Conservation (phyloP, 345 rosid species). For the Hibiscus mutabilis region DNA sequence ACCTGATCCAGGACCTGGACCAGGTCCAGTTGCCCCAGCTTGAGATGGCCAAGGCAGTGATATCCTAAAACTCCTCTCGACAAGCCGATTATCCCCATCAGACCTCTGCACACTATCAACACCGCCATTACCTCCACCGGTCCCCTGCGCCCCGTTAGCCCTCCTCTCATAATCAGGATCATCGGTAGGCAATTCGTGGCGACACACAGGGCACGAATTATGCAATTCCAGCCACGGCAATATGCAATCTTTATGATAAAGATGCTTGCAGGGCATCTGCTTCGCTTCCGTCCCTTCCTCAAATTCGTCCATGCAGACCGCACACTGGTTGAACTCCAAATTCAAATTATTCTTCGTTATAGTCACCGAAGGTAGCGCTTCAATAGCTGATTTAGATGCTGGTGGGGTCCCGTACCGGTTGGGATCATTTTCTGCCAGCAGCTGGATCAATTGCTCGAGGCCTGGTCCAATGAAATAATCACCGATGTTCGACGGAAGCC, state of each 20-base stretch:
- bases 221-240: constrained; percentile 63
- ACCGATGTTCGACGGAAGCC: constrained; percentile 35
- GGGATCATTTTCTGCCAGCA: constrained; percentile 61
- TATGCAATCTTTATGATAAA: constrained; percentile 57
- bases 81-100: constrained; percentile 22
- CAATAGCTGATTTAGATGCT: constrained; percentile 49
- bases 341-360: constrained; percentile 29
- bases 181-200: constrained; percentile 60
- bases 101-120: constrained; percentile 22
- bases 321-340: constrained; percentile 51
- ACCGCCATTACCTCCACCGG: neutral
- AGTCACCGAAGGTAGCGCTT: constrained; percentile 38
- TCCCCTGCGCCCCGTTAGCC: constrained; percentile 16
- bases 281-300: constrained; percentile 41
- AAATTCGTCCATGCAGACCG: constrained; percentile 58
- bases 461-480: constrained; percentile 70
- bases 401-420: constrained; percentile 66
- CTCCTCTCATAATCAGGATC: constrained; percentile 55
- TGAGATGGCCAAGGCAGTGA: constrained; percentile 53
- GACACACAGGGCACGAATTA: constrained; percentile 68
- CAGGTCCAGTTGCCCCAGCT: constrained; percentile 7
- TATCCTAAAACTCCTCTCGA: constrained; percentile 52
- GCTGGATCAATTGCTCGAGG: constrained; percentile 66
- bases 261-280: constrained; percentile 66
- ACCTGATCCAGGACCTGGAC: constrained; percentile 25